Conservation (phyloP, 495 filamentous ascomycete genomes). For the Xylaria venustula region DNA sequence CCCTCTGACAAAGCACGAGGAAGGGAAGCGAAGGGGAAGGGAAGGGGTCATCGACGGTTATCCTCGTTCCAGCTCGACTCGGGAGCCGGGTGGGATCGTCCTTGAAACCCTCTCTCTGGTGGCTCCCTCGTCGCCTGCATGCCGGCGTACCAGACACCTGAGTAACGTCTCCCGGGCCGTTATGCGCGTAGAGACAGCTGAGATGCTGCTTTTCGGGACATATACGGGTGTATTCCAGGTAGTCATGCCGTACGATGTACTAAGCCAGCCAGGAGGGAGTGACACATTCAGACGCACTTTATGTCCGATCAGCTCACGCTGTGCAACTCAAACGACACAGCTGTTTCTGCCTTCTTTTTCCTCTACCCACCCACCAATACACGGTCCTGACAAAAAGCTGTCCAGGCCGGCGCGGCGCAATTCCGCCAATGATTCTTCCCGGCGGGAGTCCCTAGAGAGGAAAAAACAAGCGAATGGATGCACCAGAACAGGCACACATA, state of each 20-base stretch:
- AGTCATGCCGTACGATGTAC: not conserved
- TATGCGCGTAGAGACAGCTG: not conserved
- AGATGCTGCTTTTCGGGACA: not conserved
- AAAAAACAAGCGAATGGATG: not conserved
- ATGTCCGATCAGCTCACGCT: slow-evolving; percentile 6
- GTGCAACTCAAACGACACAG: not conserved
- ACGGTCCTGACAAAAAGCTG: too few species aligned
- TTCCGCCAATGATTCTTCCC: not conserved
- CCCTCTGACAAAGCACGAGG: not conserved
- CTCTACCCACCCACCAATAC: not conserved
- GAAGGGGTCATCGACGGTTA: not conserved
- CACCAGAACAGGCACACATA: not conserved
- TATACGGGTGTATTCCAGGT: not conserved
- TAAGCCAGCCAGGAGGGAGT: not conserved
- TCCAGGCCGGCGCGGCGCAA: not conserved
- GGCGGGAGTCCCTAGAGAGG: not conserved
- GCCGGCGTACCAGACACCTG: not conserved
- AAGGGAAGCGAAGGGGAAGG: too few species aligned
- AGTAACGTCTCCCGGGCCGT: not conserved
- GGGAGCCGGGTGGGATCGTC: slow-evolving; percentile 4
- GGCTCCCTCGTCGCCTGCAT: not conserved
- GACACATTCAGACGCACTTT: not conserved
- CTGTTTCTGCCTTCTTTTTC: not conserved
- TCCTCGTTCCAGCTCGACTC: not conserved
- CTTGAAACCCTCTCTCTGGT: not conserved